Conservation (phyloP, 2,329 filamentous ascomycete species). For the Calonectria crousiana region DNA sequence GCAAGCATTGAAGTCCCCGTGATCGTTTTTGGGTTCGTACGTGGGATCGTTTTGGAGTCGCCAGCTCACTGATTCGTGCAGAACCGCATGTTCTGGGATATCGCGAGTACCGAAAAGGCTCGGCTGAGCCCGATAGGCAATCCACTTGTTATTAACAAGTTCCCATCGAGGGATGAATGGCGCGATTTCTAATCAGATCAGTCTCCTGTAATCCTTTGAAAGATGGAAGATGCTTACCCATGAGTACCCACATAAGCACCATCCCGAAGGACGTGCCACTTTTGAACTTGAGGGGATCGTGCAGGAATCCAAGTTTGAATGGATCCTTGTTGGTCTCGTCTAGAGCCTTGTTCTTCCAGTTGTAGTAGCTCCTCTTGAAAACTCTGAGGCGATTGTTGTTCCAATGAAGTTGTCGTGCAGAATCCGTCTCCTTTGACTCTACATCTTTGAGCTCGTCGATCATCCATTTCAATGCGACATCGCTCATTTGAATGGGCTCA, state of each 20-base stretch:
- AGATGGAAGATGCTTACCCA: constrained; percentile 50
- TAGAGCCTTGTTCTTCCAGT: constrained; percentile 33
- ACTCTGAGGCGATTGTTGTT: constrained; percentile 43
- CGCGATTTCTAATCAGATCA: constrained; percentile 46
- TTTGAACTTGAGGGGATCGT: constrained; percentile 54
- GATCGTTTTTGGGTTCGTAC: background rate
- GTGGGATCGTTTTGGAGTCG: background rate
- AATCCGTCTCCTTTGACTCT: constrained; percentile 42
- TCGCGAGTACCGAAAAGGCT: background rate
- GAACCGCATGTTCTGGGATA: background rate
- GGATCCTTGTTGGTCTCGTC: constrained; percentile 47
- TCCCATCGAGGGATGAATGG: constrained; percentile 57
- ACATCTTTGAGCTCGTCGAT: constrained; percentile 60
- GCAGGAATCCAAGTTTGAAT: constrained; percentile 49
- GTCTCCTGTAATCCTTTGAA: background rate
- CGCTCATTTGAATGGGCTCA: constrained; percentile 57
- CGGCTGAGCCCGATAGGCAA: background rate
- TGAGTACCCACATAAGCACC: constrained; percentile 56
- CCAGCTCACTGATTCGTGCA: background rate
- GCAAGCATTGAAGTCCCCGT: background rate
- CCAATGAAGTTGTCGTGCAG: constrained; percentile 42
- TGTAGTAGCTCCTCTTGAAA: constrained; percentile 35
- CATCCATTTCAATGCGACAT: constrained; percentile 67
- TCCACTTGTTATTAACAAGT: constrained; percentile 30
- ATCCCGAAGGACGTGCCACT: constrained; percentile 52